phyloP scores from a whole-genome alignment of 768 basidiomycete genomes.

The Epithele typhae region DNA sequence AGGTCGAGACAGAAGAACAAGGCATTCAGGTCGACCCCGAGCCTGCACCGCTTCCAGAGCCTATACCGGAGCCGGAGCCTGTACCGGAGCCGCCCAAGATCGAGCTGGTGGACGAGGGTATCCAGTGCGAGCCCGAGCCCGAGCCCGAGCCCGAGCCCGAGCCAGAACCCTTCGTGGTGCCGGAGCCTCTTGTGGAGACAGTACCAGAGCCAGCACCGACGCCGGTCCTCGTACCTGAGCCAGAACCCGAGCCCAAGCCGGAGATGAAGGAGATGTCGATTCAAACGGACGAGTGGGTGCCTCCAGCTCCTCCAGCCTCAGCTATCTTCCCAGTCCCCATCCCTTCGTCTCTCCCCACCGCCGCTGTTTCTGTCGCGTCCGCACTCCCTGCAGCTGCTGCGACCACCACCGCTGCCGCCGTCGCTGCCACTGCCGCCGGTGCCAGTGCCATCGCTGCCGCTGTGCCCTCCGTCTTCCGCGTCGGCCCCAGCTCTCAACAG shows the following conservation, averaged over 20 bases:
- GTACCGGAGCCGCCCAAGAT: slow-evolving; percentile 1
- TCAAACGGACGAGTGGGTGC: slow-evolving; percentile 75
- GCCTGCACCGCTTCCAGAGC: slow-evolving; percentile 7
- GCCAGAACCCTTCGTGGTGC: slow-evolving; percentile 16
- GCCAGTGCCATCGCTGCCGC: slow-evolving; percentile 23
- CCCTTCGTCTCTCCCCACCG: slow-evolving; percentile 25
- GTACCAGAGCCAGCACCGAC: slow-evolving; percentile 18
- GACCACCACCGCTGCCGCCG: slow-evolving; percentile 5
- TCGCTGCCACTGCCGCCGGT: slow-evolving; percentile 22
- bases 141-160: slow-evolving; percentile 8
- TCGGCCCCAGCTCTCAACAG: slow-evolving; percentile 58
- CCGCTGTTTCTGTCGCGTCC: slow-evolving; percentile 26
- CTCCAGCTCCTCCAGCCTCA: slow-evolving; percentile 31
- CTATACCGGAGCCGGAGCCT: slow-evolving; percentile 9
- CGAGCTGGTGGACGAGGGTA: slow-evolving; percentile 5
- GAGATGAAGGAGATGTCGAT: slow-evolving; percentile 71
- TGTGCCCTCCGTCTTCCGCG: slow-evolving; percentile 44
- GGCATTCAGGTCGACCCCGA: slow-evolving; percentile 27
- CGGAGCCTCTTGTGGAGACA: slow-evolving; percentile 22
- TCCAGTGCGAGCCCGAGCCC: slow-evolving; percentile 2
- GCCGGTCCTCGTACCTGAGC: slow-evolving; percentile 21
- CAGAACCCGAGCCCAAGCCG: slow-evolving; percentile 43
- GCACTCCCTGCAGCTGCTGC: slow-evolving; percentile 23
- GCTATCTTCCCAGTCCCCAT: slow-evolving; percentile 26
- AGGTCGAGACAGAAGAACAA: slow-evolving; percentile 16